Base-by-base conservation (phyloP, 768 basidiomycete species). In the Mycena indigotica region DNA sequence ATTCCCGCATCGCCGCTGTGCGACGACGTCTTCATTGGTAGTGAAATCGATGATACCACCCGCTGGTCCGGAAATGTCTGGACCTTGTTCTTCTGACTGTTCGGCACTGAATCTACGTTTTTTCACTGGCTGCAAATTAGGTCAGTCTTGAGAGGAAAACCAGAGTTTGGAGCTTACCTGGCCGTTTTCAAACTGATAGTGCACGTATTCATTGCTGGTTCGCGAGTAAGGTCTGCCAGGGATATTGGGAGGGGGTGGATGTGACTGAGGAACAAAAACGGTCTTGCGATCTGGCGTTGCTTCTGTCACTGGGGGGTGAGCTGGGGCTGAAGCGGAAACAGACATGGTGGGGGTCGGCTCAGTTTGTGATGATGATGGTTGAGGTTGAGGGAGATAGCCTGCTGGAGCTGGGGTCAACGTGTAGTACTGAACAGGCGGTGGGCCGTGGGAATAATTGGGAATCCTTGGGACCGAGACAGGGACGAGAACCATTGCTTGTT, bases 1-100 rank as follows among this genome's bases (percentile, higher is more conserved):
- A 50, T 72, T 77, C 6, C 58, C 57, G 52, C 75, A 77, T 29
- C 52, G 52, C 17, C 70, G 72, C 56, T 55, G 32, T 8, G 32
- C 32, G 32, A 35, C 32, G 17, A 35, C 32, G 32, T 8, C 32
- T 17, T 35, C 10, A 19, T 8, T 13, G 8, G 41, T 8, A 23
- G 12, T 44, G n/a, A 44, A 44, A 21, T 44, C 41, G 41, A 44
- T 44, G 21, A 44, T 21, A 5, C 41, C 41, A 21, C 41, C 41
- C 5, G 12, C 21, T 21, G 41, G 41, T 16, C 13, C 21, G 8
- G 41, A 44, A 19, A 44, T 44, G n/a, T 13, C n/a, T 8, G 6
- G 15, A 8, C 15, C 21, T 23, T 5, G 5, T 23, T 44, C 8
- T 23, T 44, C 41, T n/a, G n/a, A n/a, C 8, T 21, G 8, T 44